Evolutionary conservation across 257 asterid genomes (phyloP).

Genomic region (Gynochthodes officinalis): DNA sequence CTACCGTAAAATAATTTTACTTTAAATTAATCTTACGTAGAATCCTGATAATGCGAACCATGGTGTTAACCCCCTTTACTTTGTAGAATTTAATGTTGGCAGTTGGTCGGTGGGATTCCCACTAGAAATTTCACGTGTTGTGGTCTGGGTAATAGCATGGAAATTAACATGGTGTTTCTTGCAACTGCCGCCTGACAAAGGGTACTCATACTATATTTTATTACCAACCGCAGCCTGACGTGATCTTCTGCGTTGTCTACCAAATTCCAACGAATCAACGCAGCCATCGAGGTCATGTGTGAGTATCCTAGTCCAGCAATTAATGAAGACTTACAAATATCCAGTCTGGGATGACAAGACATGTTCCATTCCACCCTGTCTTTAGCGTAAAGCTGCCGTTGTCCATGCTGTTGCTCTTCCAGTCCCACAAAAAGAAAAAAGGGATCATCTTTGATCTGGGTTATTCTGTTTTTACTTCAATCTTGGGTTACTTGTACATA

Average conservation of each 20-base stretch:
- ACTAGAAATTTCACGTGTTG: slow-evolving; percentile 2
- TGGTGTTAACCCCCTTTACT: too few species aligned
- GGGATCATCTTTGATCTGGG: not conserved
- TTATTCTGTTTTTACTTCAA: not conserved
- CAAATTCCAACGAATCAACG: not conserved
- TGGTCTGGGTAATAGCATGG: not conserved
- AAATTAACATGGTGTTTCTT: not conserved
- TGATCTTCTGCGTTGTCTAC: not conserved
- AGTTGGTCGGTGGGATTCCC: not conserved
- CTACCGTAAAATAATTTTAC: too few species aligned
- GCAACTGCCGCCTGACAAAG: not conserved
- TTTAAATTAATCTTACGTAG: too few species aligned
- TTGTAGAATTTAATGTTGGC: not conserved
- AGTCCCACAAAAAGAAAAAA: not conserved
- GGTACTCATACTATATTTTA: not conserved
- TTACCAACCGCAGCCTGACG: not conserved
- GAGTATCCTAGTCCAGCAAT: not conserved
- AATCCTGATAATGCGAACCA: too few species aligned
- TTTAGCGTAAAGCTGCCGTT: slow-evolving; percentile 10
- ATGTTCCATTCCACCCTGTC: not conserved
- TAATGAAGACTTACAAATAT: not conserved
- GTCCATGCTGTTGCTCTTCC: not conserved
- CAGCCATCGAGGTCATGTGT: not conserved
- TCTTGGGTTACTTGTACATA: not conserved
- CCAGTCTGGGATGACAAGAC: not conserved